These are phyloP conservation scores for Calonectria pteridis DNA, from an alignment of 2,329 filamentous ascomycete species.

Conservation along the genomic window DNA sequence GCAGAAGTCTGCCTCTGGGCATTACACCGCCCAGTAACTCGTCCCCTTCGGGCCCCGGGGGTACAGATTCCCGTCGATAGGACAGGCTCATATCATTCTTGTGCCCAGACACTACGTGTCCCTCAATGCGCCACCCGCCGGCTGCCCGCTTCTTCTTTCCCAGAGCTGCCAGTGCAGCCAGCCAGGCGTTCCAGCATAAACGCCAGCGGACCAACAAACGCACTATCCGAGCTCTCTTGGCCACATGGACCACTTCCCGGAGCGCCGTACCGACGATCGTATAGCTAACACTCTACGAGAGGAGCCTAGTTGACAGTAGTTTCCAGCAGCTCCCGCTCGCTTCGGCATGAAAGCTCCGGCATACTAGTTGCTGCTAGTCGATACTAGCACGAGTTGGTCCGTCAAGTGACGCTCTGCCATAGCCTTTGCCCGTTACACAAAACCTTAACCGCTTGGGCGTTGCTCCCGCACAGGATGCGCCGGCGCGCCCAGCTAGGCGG, in stretches of 20 bases:
- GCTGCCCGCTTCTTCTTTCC: not conserved
- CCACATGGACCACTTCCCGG: not conserved
- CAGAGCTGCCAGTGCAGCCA: not conserved
- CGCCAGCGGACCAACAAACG: not conserved
- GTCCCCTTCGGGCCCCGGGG: not conserved
- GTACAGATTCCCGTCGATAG: not conserved
- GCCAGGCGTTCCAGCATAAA: not conserved
- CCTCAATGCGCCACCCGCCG: constrained; percentile 9
- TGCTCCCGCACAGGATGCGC: not conserved
- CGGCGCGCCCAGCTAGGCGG: not conserved
- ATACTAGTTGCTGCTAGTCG: not conserved
- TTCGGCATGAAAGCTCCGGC: not conserved
- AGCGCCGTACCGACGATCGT: not conserved
- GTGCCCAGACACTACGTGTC: not conserved
- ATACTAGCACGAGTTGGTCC: not conserved
- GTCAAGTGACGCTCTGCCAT: not conserved
- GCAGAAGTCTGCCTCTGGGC: not conserved
- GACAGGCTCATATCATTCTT: not conserved
- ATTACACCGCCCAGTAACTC: not conserved
- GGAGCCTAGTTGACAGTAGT: not conserved
- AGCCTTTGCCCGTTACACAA: not conserved
- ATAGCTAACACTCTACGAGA: not conserved
- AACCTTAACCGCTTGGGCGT: not conserved
- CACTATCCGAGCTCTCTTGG: not conserved
- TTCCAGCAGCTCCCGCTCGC: not conserved